Conservation (phyloP, 1,139 yeast species). For the Pneumocystis wakefieldiae region DNA sequence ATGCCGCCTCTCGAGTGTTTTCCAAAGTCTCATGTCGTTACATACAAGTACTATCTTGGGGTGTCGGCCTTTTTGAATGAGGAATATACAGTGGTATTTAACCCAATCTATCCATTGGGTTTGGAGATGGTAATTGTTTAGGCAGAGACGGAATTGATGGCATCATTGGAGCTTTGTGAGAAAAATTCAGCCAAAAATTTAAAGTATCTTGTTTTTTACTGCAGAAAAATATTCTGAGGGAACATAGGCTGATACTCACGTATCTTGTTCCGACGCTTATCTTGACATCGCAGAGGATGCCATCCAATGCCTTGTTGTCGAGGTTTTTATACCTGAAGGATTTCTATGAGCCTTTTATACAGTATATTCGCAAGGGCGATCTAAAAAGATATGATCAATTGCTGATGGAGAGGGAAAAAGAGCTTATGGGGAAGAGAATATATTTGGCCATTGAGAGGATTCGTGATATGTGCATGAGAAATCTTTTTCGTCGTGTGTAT, state of each 20-base stretch:
- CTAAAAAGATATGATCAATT: slow-evolving; percentile 34
- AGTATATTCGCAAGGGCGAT: slow-evolving; percentile 42
- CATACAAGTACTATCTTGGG: slow-evolving; percentile 54
- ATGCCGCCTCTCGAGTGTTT: slow-evolving; percentile 36
- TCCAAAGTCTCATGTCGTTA: slow-evolving; percentile 40
- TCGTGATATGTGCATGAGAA: slow-evolving; percentile 35
- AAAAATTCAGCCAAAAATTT: slow-evolving; percentile 21
- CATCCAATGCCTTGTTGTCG: neutral
- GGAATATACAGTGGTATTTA: slow-evolving; percentile 29
- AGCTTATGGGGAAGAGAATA: slow-evolving; percentile 45
- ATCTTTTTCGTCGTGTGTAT: slow-evolving; percentile 32
- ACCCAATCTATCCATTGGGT: neutral
- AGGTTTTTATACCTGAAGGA: neutral
- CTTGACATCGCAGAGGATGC: neutral
- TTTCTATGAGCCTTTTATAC: slow-evolving; percentile 38
- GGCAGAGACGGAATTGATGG: slow-evolving; percentile 36
- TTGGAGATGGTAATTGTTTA: neutral
- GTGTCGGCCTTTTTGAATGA: slow-evolving; percentile 48
- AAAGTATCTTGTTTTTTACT: slow-evolving; percentile 18
- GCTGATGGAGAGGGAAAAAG: slow-evolving; percentile 32
- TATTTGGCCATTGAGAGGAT: slow-evolving; percentile 46
- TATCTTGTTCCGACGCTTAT: neutral
- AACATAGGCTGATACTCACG: neutral
- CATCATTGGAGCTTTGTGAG: slow-evolving; percentile 33
- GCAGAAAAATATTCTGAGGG: neutral